Conservation (phyloP, 352 stramenopile species). For the Pythium dissotocum region DNA sequence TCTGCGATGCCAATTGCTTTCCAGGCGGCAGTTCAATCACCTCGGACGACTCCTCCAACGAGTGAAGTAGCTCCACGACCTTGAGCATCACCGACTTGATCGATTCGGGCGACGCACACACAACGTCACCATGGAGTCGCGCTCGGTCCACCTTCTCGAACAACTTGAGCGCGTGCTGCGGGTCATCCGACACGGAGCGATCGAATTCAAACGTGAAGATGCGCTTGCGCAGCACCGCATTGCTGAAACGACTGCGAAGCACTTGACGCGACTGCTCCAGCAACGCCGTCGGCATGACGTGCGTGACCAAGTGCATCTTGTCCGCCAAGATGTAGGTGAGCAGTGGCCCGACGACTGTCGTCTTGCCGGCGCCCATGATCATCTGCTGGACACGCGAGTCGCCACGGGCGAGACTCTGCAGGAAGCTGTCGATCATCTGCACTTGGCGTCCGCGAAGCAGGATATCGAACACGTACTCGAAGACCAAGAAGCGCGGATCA, state of each 20-base stretch:
- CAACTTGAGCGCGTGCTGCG: slow-evolving; percentile 53
- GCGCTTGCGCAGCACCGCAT: slow-evolving; percentile 94
- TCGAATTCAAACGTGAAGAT: slow-evolving; percentile 99
- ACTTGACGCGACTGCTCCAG: slow-evolving; percentile 98
- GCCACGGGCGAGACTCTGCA: slow-evolving; percentile 78
- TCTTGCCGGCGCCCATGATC: slow-evolving; percentile 99
- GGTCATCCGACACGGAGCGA: slow-evolving; percentile 90
- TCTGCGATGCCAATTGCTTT: slow-evolving; percentile 59
- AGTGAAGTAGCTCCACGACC: slow-evolving; percentile 94
- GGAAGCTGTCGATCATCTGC: slow-evolving; percentile 99
- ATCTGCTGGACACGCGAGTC: slow-evolving; percentile 94
- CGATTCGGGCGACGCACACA: slow-evolving; percentile 98
- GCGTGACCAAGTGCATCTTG: slow-evolving; percentile 93
- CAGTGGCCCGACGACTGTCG: slow-evolving; percentile 98
- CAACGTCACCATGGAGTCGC: slow-evolving; percentile 92
- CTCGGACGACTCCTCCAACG: slow-evolving; percentile 81
- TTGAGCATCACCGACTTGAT: slow-evolving; percentile 99
- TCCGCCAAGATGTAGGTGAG: slow-evolving; percentile 98
- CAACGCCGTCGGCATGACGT: slow-evolving; percentile 98
- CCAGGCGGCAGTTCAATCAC: slow-evolving; percentile 61
- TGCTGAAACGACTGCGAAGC: slow-evolving; percentile 97
- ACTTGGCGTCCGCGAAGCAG: slow-evolving; percentile 97
- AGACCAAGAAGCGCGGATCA: slow-evolving; percentile 98
- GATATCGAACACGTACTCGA: slow-evolving; percentile 99
- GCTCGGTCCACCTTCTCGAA: slow-evolving; percentile 89